Percentiles rank a stretch among this genome's conserved stretches.
These are phyloP conservation scores for Tilletia walkeri DNA, from an alignment of 1,284 basidiomycete genomes.

Conservation along the genomic window DNA sequence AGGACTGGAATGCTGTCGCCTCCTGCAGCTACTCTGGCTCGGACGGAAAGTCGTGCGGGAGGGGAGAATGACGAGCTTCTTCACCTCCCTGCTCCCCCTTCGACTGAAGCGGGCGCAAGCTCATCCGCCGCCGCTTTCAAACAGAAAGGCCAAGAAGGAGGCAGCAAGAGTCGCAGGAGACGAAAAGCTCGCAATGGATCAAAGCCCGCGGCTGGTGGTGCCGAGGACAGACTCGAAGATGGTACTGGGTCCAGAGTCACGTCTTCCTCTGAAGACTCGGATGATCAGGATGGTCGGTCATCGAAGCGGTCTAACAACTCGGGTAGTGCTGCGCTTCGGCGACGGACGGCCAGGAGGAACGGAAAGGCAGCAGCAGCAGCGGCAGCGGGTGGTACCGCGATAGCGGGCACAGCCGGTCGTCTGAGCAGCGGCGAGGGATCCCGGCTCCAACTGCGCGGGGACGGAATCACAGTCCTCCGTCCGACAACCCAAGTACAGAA, in stretches of 20 bases:
- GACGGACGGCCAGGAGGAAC: not conserved
- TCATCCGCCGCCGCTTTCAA: not conserved
- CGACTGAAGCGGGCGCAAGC: slow-evolving; percentile 1
- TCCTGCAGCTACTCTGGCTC: not conserved
- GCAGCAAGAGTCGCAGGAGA: not conserved
- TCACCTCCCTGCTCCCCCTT: slow-evolving; percentile 6
- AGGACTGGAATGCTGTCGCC: not conserved
- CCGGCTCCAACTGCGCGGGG: not conserved
- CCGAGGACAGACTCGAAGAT: too few relatives aligned
- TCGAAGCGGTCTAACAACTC: slow-evolving; percentile 15
- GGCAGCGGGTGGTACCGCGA: not conserved
- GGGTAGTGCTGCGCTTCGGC: not conserved
- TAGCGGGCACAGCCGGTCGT: not conserved
- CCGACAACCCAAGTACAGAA: not conserved
- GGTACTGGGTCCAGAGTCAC: not conserved
- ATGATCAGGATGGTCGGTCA: not conserved
- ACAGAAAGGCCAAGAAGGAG: too few relatives aligned
- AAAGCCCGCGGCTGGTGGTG: not conserved
- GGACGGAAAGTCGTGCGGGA: not conserved
- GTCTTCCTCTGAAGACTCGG: slow-evolving; percentile 13
- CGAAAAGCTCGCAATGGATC: not conserved
- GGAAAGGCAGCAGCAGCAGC: not conserved
- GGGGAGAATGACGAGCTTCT: not conserved
- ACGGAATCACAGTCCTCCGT: slow-evolving; percentile 11
- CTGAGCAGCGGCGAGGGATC: not conserved